Conservation (phyloP, 768 basidiomycete species). For the Tulasnella sp. region DNA sequence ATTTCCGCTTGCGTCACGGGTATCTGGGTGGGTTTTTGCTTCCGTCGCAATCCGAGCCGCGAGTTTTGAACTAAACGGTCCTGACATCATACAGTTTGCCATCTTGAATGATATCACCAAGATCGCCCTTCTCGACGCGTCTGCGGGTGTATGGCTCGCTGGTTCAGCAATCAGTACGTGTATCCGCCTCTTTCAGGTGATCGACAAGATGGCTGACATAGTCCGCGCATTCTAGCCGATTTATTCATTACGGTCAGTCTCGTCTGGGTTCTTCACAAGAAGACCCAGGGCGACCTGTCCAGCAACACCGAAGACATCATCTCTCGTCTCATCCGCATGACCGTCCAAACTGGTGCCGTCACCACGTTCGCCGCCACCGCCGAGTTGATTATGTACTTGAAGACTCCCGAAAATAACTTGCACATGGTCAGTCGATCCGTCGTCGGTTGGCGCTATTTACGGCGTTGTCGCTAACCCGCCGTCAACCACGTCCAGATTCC, state of each 20-base stretch:
- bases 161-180: constrained; percentile 29
- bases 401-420: constrained; percentile 31
- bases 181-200: too few relatives aligned
- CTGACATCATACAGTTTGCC: constrained; percentile 23
- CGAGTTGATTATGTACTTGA: constrained; percentile 33
- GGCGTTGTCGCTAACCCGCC: not conserved
- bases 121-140: constrained; percentile 24
- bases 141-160: constrained; percentile 34
- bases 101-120: constrained; percentile 35
- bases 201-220: not conserved
- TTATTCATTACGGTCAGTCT: constrained; percentile 32
- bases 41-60: not conserved
- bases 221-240: constrained; percentile 8
- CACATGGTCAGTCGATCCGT: constrained; percentile 13
- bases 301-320: constrained; percentile 33
- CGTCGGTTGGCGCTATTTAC: not conserved
- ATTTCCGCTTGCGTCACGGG: constrained; percentile 33
- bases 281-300: not conserved
- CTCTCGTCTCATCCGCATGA: constrained; percentile 33
- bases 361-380: constrained; percentile 31
- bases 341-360: constrained; percentile 34
- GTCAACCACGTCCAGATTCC: constrained; percentile 15
- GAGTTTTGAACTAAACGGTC: not conserved
- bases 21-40: constrained; percentile 26
- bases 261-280: constrained; percentile 14